Conservation (phyloP, 768 basidiomycete species). For the Cubamyces lactineus region DNA sequence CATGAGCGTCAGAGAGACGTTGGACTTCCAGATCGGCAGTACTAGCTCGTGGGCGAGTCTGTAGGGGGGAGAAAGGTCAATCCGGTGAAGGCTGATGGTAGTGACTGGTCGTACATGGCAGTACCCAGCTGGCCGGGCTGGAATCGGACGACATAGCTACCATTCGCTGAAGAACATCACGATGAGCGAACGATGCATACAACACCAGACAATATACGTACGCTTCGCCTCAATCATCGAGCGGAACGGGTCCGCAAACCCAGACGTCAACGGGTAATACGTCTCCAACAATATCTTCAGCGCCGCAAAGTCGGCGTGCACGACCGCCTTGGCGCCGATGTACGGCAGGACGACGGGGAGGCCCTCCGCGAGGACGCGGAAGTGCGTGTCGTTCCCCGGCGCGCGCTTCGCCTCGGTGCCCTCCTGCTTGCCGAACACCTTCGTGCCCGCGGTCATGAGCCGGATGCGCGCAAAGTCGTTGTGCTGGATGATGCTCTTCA, state of each 20-base stretch:
- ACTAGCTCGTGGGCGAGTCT: constrained; percentile 80
- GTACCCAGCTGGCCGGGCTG: constrained; percentile 54
- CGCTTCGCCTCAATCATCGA: constrained; percentile 54
- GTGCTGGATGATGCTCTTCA: constrained; percentile 75
- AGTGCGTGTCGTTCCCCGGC: constrained; percentile 59
- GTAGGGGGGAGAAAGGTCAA: not conserved
- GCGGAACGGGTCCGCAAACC: constrained; percentile 64
- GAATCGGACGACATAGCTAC: constrained; percentile 77
- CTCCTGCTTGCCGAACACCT: constrained; percentile 91
- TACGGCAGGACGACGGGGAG: constrained; percentile 84
- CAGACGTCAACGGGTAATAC: constrained; percentile 79
- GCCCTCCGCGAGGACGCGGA: constrained; percentile 84
- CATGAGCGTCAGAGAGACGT: constrained; percentile 86
- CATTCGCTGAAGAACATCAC: constrained; percentile 49
- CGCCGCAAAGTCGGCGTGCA: constrained; percentile 56
- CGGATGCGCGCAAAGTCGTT: constrained; percentile 88
- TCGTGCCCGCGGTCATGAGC: constrained; percentile 91
- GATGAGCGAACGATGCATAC: not conserved
- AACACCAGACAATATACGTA: constrained; percentile 38
- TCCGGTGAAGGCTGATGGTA: constrained; percentile 1
- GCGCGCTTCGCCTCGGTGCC: constrained; percentile 52
- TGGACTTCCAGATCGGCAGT: constrained; percentile 97
- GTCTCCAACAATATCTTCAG: constrained; percentile 70
- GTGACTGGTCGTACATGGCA: constrained; percentile 50
- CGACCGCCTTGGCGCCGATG: constrained; percentile 63